A percentile compares a stretch with the other conserved stretches of the same genome.
Conservation (phyloP, 768 basidiomycete genomes). For the Vishniacozyma victoriae region DNA sequence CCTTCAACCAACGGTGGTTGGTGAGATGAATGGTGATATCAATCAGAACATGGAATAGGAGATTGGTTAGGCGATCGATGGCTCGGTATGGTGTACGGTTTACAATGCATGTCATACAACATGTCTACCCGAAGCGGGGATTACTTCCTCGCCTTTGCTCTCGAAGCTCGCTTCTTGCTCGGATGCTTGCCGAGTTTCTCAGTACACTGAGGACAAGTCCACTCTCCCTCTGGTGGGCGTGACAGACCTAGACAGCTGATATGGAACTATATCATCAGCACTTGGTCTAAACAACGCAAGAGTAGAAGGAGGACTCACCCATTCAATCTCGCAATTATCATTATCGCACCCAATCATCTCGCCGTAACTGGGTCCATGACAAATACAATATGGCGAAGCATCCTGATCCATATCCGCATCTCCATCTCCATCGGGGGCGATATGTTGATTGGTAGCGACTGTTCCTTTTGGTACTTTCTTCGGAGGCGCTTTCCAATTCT, state of each 20-base stretch:
- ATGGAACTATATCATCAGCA: slow-evolving; percentile 26
- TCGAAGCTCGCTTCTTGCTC: slow-evolving; percentile 14
- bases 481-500: too few species aligned
- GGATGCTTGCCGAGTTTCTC: slow-evolving; percentile 33
- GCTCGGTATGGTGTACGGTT: too few species aligned
- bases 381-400: slow-evolving; percentile 39
- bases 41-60: too few species aligned
- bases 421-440: slow-evolving; percentile 8
- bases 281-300: neutral
- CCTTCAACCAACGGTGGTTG: too few species aligned
- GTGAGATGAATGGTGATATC: too few species aligned
- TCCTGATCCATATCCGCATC: slow-evolving; percentile 27
- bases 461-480: too few species aligned
- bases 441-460: neutral
- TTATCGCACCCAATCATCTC: slow-evolving; percentile 50
- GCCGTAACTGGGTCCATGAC: slow-evolving; percentile 44
- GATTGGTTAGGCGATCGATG: too few species aligned
- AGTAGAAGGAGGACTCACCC: slow-evolving; percentile 39
- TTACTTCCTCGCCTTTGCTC: slow-evolving; percentile 12
- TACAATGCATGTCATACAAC: too few species aligned
- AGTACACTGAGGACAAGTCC: slow-evolving; percentile 36
- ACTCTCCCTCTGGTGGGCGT: slow-evolving; percentile 31
- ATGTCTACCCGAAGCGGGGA: too few species aligned
- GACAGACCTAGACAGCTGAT: slow-evolving; percentile 33
- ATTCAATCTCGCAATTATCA: slow-evolving; percentile 47